These are phyloP conservation scores for Ustulina deusta DNA, from an alignment of 2,329 filamentous ascomycete genomes.

Conservation along the genomic window DNA sequence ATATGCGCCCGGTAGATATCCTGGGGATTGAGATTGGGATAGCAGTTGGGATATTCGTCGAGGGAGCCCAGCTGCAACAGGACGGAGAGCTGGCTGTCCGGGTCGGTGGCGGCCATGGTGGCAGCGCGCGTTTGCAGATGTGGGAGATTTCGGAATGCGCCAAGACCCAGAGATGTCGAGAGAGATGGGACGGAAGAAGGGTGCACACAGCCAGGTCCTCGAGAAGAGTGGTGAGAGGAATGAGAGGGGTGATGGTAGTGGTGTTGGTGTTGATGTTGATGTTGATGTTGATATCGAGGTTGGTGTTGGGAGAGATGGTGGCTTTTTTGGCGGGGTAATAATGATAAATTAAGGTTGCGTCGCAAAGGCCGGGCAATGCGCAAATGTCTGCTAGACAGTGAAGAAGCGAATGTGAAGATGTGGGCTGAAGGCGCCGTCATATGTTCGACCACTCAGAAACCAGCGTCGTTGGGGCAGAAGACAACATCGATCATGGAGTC, in stretches of 20 bases:
- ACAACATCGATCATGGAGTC: background rate
- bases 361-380: constrained; percentile 32
- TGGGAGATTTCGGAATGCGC: background rate
- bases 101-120: constrained; percentile 42
- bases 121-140: constrained; percentile 29
- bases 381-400: constrained; percentile 17
- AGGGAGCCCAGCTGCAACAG: constrained; percentile 46
- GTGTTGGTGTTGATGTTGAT: background rate
- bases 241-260: background rate
- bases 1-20: constrained; percentile 85
- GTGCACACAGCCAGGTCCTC: constrained; percentile 3
- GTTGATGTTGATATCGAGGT: constrained; percentile 1
- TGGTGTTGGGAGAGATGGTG: constrained; percentile 12
- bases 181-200: background rate
- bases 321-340: constrained; percentile 36
- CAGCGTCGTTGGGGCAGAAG: background rate
- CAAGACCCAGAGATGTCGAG: background rate
- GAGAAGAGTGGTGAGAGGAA: background rate
- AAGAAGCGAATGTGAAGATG: constrained; percentile 31
- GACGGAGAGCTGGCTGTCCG: constrained; percentile 43
- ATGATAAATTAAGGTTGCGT: constrained; percentile 32
- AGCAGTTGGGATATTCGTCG: constrained; percentile 65
- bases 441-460: constrained; percentile 30
- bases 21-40: constrained; percentile 78
- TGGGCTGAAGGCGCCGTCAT: constrained; percentile 26